Evolutionary conservation across 1,284 basidiomycete genomes (phyloP), one percentile per base, ranked within the genome.

Genomic region (Phenoliferia sp.): DNA sequence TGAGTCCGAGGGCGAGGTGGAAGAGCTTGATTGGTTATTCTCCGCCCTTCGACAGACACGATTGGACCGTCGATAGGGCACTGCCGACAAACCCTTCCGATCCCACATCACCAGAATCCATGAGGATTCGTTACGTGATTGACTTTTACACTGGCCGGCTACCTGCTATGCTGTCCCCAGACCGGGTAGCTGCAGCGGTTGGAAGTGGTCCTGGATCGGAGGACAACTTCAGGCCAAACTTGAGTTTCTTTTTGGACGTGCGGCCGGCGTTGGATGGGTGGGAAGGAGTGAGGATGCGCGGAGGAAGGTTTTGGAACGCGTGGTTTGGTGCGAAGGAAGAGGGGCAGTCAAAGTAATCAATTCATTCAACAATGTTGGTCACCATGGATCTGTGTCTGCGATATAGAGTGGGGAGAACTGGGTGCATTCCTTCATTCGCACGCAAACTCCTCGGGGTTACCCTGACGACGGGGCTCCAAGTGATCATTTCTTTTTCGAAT

Each of bases 51-150:
- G 96, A 99, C 79, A 84, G 96, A 65, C 95, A 99, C 73, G 95
- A 99, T 79, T 99, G 95, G 96, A 81, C 92, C 55, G 87, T 99
- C 55, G 93, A n/a, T n/a, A n/a, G n/a, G n/a, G n/a, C n/a, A n/a
- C n/a, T n/a, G n/a, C n/a, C n/a, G n/a, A 97, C 79, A 87, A 96
- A 34, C 71, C 75, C 12, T 16, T 73, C 35, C 55, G 31, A 17
- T 28, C 64, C 16, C 63, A 16, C 61, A 12, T 3, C 63, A 10
- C 19, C 58, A 7, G 2, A 56, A 22, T 94, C 94, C 2, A 86
- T 85, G 3, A 87, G 87, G 64, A 84, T 94, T 76, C 88, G 95
- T 69, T 99, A 99, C 81, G 88, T 99, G 66, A 97, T 99, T 74
- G 95, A 99, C 80, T 99, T 98, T 79, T 99, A 99, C 82, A 90